Percentiles rank a stretch among this genome's conserved stretches.
These are phyloP conservation scores for Botryosphaeria dothidea DNA, from an alignment of 2,329 filamentous ascomycete genomes.

Conservation along the genomic window DNA sequence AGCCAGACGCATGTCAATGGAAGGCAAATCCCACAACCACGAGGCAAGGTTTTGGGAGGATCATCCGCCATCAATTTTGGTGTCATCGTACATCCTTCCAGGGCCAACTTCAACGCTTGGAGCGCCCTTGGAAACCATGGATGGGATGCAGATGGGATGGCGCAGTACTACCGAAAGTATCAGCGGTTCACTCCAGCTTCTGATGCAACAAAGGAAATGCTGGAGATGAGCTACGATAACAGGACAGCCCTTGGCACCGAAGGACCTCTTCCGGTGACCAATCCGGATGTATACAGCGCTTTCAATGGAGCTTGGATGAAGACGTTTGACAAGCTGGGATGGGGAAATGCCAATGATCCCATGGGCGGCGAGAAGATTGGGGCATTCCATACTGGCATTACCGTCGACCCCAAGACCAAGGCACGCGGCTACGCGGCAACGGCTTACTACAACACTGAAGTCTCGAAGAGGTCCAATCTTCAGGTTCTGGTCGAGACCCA, in stretches of 20 bases:
- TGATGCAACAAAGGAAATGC: slow-evolving; percentile 24
- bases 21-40: slow-evolving; percentile 6
- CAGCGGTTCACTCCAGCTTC: slow-evolving; percentile 4
- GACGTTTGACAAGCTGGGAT: slow-evolving; percentile 20
- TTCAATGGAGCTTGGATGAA: slow-evolving; percentile 24
- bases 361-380: slow-evolving; percentile 20
- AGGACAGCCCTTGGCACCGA: slow-evolving; percentile 15
- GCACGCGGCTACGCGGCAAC: slow-evolving; percentile 23
- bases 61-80: slow-evolving; percentile 36
- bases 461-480: slow-evolving; percentile 23
- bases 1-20: slow-evolving; percentile 6
- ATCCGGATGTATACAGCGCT: slow-evolving; percentile 16
- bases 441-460: slow-evolving; percentile 24
- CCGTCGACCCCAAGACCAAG: slow-evolving; percentile 18
- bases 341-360: slow-evolving; percentile 18
- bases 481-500: slow-evolving; percentile 23
- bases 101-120: slow-evolving; percentile 10
- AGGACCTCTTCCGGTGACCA: slow-evolving; percentile 17
- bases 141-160: slow-evolving; percentile 26
- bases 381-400: slow-evolving; percentile 16
- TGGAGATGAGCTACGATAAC: slow-evolving; percentile 23
- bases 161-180: slow-evolving; percentile 1
- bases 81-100: slow-evolving; percentile 2
- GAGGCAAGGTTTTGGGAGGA: slow-evolving; percentile 21
- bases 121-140: slow-evolving; percentile 29